phyloP scores from a whole-genome alignment of 2,329 filamentous ascomycete species.

The Aureobasidium sp. region DNA sequence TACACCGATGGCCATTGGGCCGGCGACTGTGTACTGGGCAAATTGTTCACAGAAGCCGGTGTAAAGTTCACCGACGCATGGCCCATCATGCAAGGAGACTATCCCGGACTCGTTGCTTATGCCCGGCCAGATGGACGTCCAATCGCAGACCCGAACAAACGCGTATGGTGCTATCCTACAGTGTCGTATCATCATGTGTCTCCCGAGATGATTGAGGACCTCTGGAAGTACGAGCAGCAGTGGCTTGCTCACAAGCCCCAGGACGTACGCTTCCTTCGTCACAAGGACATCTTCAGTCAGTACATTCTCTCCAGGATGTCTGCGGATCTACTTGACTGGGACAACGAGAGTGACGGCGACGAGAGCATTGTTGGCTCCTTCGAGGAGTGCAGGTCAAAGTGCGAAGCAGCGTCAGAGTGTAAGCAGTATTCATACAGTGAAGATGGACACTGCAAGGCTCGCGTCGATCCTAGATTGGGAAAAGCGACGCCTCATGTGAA shows the following conservation, averaged over 20 bases:
- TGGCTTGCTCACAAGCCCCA: conserved; percentile 19
- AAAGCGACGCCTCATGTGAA: not conserved
- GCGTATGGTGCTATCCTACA: conserved; percentile 24
- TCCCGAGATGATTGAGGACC: conserved; percentile 18
- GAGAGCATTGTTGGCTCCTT: conserved; percentile 15
- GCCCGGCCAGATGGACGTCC: conserved; percentile 10
- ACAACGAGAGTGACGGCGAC: conserved; percentile 20
- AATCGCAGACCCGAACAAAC: conserved; percentile 15
- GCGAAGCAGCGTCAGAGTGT: conserved; percentile 19
- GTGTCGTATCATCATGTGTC: conserved; percentile 23
- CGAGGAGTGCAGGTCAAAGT: conserved; percentile 21
- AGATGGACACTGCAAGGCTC: not conserved
- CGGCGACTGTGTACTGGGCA: conserved; percentile 24
- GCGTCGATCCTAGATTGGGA: not conserved
- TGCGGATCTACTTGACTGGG: conserved; percentile 20
- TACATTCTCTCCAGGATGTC: conserved; percentile 22
- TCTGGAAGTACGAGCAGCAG: conserved; percentile 25
- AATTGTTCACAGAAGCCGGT: conserved; percentile 21
- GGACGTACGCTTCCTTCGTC: conserved; percentile 19
- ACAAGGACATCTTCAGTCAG: conserved; percentile 24
- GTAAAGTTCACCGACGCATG: conserved; percentile 19
- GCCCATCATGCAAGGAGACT: conserved; percentile 24
- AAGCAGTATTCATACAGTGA: conserved; percentile 19
- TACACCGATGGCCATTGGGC: conserved; percentile 24
- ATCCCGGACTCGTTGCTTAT: conserved; percentile 23